A percentile compares a stretch with the other conserved stretches of the same genome.
These are phyloP conservation scores for Tolypocladium paradoxum DNA, from an alignment of 2,329 filamentous ascomycete species.

Conservation along the genomic window DNA sequence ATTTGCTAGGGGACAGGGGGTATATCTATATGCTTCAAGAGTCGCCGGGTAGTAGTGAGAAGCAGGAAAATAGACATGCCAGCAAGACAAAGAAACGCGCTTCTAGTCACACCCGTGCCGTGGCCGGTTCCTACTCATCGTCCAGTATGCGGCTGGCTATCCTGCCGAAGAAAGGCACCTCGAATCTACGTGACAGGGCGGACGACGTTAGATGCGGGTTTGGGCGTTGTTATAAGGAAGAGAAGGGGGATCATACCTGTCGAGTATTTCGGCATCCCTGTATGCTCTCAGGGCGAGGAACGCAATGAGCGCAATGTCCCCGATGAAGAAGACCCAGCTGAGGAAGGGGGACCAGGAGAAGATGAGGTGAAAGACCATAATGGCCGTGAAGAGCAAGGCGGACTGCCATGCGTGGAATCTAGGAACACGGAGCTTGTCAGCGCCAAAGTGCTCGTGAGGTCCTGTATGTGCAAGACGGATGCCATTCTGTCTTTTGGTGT, in stretches of 20 bases:
- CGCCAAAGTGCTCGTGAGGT: neutral
- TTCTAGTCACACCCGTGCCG: neutral
- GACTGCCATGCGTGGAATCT: slow-evolving; percentile 98
- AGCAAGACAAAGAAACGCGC: neutral
- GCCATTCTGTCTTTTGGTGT: neutral
- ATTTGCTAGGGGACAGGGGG: neutral
- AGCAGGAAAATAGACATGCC: neutral
- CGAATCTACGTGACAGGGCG: slow-evolving; percentile 43
- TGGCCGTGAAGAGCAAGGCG: slow-evolving; percentile 65
- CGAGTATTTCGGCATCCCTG: slow-evolving; percentile 61
- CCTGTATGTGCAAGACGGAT: too few species aligned
- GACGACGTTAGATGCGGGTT: neutral
- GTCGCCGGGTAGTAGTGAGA: neutral
- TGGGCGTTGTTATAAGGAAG: neutral
- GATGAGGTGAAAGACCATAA: slow-evolving; percentile 70
- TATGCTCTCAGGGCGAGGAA: slow-evolving; percentile 74
- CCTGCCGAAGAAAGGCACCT: slow-evolving; percentile 77
- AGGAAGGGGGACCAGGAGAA: slow-evolving; percentile 78
- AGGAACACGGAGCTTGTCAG: slow-evolving; percentile 1
- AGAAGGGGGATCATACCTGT: slow-evolving; percentile 34
- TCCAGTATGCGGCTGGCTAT: slow-evolving; percentile 85
- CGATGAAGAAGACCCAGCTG: slow-evolving; percentile 71
- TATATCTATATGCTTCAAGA: neutral
- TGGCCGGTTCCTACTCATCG: slow-evolving; percentile 45
- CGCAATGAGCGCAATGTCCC: slow-evolving; percentile 65